phyloP scores from a whole-genome alignment of 345 rosid genomes.

The Euphorbia tirucalli region DNA sequence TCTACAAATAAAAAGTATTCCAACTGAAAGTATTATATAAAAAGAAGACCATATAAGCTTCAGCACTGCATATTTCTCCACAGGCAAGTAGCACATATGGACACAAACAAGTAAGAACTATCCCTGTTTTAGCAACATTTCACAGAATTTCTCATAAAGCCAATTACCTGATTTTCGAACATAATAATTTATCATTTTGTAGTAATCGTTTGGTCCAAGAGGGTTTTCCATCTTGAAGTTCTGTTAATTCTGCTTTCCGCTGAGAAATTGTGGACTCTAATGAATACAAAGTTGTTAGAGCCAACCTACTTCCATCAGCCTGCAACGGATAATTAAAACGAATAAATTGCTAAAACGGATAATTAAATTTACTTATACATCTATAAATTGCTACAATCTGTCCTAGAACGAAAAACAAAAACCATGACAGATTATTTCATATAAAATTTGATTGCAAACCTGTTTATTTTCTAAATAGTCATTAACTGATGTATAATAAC shows the following conservation, averaged over 20 bases:
- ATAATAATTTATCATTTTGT: conserved; percentile 46
- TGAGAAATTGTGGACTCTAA: conserved; percentile 66
- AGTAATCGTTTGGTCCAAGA: conserved; percentile 74
- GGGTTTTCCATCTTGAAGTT: conserved; percentile 55
- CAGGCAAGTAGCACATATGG: not conserved
- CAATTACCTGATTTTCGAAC: conserved; percentile 73
- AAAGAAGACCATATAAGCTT: too few relatives aligned
- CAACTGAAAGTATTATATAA: not conserved
- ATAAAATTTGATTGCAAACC: conserved; percentile 31
- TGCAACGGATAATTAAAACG: conserved; percentile 27
- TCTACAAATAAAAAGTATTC: conserved; percentile 29
- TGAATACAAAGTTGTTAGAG: conserved; percentile 57
- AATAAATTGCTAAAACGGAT: too few relatives aligned
- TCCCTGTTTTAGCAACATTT: not conserved
- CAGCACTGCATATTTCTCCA: not conserved
- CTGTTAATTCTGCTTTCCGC: conserved; percentile 58
- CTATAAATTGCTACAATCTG: not conserved
- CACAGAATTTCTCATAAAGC: not conserved
- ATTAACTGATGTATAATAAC: conserved; percentile 61
- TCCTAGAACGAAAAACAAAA: not conserved
- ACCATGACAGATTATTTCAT: not conserved
- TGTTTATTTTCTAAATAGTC: conserved; percentile 46
- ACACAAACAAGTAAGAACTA: not conserved
- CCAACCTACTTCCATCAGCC: conserved; percentile 52
- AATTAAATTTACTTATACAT: not conserved